phyloP scores from a whole-genome alignment of 495 filamentous ascomycete genomes.

The Schizothecium vesticola region DNA sequence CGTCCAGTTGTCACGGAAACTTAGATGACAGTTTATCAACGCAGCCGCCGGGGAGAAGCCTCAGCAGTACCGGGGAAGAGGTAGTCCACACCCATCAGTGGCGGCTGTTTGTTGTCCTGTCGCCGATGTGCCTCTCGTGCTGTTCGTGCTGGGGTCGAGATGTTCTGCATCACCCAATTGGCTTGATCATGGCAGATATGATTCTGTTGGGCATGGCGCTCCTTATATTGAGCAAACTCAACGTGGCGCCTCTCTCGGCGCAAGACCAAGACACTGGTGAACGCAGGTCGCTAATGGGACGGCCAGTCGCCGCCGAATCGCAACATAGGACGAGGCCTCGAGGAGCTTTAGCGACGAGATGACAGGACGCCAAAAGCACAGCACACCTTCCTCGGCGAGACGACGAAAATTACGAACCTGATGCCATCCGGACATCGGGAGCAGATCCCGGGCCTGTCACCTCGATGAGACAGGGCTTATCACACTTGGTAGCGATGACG shows the following conservation, averaged over 20 bases:
- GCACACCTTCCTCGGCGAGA: not conserved
- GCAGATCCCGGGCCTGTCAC: not conserved
- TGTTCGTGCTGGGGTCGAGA: not conserved
- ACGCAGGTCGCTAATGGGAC: not conserved
- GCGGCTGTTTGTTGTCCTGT: not conserved
- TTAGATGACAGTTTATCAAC: constrained; percentile 3
- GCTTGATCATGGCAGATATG: not conserved
- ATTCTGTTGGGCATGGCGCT: not conserved
- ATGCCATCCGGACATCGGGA: not conserved
- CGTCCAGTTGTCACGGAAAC: constrained; percentile 5
- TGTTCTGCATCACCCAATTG: not conserved
- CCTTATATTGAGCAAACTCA: not conserved
- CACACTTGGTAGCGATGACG: constrained; percentile 16
- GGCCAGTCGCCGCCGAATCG: not conserved
- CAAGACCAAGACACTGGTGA: not conserved
- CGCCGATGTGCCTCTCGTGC: not conserved
- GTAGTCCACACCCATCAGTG: not conserved
- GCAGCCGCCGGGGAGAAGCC: not conserved
- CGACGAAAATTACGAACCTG: not conserved
- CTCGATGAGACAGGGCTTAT: not conserved
- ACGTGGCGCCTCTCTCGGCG: not conserved
- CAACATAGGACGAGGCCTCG: not conserved
- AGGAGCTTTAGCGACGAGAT: not conserved
- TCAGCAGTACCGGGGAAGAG: not conserved
- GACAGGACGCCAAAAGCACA: not conserved